Conservation (phyloP, 345 rosid genomes). For the Lepidium africanum region DNA sequence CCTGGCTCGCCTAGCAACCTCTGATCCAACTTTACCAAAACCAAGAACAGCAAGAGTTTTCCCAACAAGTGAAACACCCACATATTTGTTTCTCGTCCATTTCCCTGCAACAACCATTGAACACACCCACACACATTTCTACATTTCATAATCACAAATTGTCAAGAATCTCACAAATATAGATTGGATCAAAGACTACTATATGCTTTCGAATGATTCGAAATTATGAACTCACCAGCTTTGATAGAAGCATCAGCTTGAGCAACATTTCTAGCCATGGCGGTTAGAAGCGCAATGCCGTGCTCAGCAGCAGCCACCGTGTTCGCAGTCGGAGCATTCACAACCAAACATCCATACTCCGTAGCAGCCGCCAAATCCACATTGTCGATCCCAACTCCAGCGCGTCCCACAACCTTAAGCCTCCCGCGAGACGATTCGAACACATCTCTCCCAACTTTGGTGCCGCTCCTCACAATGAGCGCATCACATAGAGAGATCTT, state of each 20-base stretch:
- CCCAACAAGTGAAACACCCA: slow-evolving; percentile 48
- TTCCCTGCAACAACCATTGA: slow-evolving; percentile 28
- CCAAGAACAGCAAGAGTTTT: slow-evolving; percentile 51
- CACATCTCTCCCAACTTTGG: slow-evolving; percentile 43
- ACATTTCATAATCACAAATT: not conserved
- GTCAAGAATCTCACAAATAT: not conserved
- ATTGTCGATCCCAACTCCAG: slow-evolving; percentile 55
- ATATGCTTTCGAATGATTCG: not conserved
- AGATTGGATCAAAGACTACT: not conserved
- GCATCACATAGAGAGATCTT: slow-evolving; percentile 55
- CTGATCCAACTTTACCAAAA: slow-evolving; percentile 56
- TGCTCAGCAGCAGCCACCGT: slow-evolving; percentile 54
- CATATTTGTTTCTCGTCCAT: slow-evolving; percentile 42
- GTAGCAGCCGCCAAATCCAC: slow-evolving; percentile 53
- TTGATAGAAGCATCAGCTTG: slow-evolving; percentile 54
- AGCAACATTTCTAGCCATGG: slow-evolving; percentile 50
- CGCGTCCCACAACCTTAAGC: slow-evolving; percentile 51
- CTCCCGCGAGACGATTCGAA: slow-evolving; percentile 47
- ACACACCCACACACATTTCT: not conserved
- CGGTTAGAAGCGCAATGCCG: slow-evolving; percentile 42
- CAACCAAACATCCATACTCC: slow-evolving; percentile 51
- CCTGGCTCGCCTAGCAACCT: slow-evolving; percentile 47
- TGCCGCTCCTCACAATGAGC: slow-evolving; percentile 47
- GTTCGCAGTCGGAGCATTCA: slow-evolving; percentile 50
- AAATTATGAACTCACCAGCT: slow-evolving; percentile 33